Conservation (phyloP, 805 yeast genomes). For the Kockiozyma suomiensis region DNA sequence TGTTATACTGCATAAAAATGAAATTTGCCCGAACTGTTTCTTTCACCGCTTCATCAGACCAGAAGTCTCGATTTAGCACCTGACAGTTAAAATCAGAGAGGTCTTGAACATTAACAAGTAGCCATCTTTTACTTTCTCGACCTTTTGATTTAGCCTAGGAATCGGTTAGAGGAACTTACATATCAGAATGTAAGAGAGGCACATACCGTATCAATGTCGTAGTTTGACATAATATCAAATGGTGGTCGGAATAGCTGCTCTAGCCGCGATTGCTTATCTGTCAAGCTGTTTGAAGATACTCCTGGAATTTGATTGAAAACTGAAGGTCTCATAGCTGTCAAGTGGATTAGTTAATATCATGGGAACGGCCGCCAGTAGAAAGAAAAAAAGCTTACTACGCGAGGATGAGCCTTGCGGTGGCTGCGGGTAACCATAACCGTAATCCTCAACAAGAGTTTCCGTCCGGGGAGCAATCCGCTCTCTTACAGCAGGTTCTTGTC, state of each 20-base stretch:
- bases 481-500: slow-evolving; percentile 55
- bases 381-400: neutral
- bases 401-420: slow-evolving; percentile 1
- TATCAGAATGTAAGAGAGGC: neutral
- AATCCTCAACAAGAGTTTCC: slow-evolving; percentile 67
- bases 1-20: slow-evolving; percentile 81
- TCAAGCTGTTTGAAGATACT: neutral
- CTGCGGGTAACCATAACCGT: slow-evolving; percentile 27
- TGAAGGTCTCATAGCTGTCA: slow-evolving; percentile 15
- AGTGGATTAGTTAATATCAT: neutral
- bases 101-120: slow-evolving; percentile 86
- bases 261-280: slow-evolving; percentile 61
- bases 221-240: slow-evolving; percentile 75
- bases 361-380: slow-evolving; percentile 25
- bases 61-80: slow-evolving; percentile 86
- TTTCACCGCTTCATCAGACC: slow-evolving; percentile 74
- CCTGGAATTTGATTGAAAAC: slow-evolving; percentile 57
- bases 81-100: slow-evolving; percentile 84
- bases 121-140: slow-evolving; percentile 69
- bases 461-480: slow-evolving; percentile 77
- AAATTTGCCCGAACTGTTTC: slow-evolving; percentile 66
- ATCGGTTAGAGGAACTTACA: neutral
- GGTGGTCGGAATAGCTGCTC: slow-evolving; percentile 92
- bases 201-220: slow-evolving; percentile 57
- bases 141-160: slow-evolving; percentile 66